Evolutionary conservation across 169 alveolate genomes (phyloP).

Genomic region (Sarcocystis neurona): DNA sequence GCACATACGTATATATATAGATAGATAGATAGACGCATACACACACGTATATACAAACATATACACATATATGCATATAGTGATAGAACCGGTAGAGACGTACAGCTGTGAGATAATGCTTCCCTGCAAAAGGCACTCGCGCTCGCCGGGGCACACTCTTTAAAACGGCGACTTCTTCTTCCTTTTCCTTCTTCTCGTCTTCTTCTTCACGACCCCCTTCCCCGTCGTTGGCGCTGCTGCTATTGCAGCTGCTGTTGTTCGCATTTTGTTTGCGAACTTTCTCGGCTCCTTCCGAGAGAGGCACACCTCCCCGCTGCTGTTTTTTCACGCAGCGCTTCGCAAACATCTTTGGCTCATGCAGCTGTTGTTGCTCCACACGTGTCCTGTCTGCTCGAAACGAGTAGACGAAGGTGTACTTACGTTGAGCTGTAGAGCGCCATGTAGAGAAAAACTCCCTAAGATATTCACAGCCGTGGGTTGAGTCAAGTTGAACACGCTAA

Average conservation of each 20-base stretch:
- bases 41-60: no score
- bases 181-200: no score
- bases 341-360: not conserved
- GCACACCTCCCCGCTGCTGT: not conserved
- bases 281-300: not conserved
- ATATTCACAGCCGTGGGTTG: no score
- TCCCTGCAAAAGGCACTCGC: not conserved
- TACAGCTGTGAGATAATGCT: not conserved
- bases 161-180: not conserved
- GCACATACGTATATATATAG: no score
- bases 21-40: no score
- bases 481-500: no score
- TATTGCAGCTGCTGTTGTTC: not conserved
- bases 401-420: no score
- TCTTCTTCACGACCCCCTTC: not conserved
- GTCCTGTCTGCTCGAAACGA: no score
- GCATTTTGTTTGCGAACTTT: not conserved
- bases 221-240: not conserved
- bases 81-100: not conserved
- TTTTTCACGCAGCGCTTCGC: not conserved
- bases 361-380: no score
- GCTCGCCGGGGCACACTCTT: not conserved
- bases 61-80: no score
- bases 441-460: no score
- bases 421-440: no score